Conservation (phyloP, 176 grass and related monocot species). For the Panicum miliaceum region DNA sequence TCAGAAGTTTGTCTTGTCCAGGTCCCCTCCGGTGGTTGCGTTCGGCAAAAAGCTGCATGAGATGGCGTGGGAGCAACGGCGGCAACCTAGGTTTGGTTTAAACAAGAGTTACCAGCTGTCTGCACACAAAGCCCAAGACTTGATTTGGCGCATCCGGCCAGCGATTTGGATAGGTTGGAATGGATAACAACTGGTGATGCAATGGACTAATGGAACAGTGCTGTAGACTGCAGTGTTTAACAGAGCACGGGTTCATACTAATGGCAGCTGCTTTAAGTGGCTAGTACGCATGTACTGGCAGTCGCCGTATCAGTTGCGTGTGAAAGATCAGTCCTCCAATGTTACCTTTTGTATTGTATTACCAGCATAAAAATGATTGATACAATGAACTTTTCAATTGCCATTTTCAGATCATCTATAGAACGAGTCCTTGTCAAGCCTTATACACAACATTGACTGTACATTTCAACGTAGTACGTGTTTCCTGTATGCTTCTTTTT, state of each 20-base stretch:
- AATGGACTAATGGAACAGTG: neutral
- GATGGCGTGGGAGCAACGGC: neutral
- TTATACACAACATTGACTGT: slow-evolving; percentile 17
- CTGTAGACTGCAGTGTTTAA: no score
- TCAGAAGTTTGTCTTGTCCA: neutral
- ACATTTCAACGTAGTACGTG: slow-evolving; percentile 5
- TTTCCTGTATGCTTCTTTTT: neutral
- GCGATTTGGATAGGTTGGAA: neutral
- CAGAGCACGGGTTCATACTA: neutral
- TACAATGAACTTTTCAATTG: neutral
- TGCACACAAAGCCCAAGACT: neutral
- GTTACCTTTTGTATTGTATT: neutral
- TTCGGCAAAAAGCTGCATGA: neutral
- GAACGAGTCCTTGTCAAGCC: neutral
- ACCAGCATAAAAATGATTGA: neutral
- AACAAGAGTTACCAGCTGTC: neutral
- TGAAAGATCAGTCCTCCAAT: neutral
- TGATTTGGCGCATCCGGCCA: neutral
- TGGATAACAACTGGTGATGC: neutral
- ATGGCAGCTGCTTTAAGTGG: neutral
- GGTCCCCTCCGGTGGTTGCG: neutral
- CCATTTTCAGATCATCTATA: neutral
- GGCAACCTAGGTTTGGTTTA: neutral
- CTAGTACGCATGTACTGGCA: neutral
- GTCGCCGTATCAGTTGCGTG: neutral